Conservation (phyloP, 495 filamentous ascomycete genomes). For the Mytilinidion resinicola region DNA sequence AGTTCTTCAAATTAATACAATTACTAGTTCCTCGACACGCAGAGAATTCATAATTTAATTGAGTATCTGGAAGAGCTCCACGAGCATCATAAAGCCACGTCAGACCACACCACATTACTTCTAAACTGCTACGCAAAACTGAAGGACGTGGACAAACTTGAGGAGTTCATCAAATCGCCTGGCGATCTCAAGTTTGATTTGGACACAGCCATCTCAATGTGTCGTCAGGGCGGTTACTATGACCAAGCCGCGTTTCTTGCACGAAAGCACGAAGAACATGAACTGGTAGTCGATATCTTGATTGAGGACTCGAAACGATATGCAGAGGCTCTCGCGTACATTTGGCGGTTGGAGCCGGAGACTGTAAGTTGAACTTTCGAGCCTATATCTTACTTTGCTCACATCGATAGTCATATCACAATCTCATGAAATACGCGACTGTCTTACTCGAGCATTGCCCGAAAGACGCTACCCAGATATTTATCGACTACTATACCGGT, state of each 20-base stretch:
- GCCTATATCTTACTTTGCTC: slow-evolving; percentile 25
- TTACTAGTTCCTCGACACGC: slow-evolving; percentile 78
- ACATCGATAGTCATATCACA: slow-evolving; percentile 63
- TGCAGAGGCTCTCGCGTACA: slow-evolving; percentile 80
- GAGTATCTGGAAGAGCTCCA: slow-evolving; percentile 96
- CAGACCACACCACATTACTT: slow-evolving; percentile 92
- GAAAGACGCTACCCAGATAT: slow-evolving; percentile 69
- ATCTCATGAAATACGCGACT: slow-evolving; percentile 90
- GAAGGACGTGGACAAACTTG: slow-evolving; percentile 90
- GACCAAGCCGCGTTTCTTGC: slow-evolving; percentile 95
- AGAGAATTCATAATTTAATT: slow-evolving; percentile 93
- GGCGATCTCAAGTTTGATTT: slow-evolving; percentile 94
- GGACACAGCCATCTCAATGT: slow-evolving; percentile 96
- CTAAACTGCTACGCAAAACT: slow-evolving; percentile 97
- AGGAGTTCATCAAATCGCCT: slow-evolving; percentile 92
- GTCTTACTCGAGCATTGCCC: slow-evolving; percentile 83
- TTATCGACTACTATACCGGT: slow-evolving; percentile 90
- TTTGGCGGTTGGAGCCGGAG: slow-evolving; percentile 81
- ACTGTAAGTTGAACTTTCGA: slow-evolving; percentile 45
- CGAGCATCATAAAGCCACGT: slow-evolving; percentile 85
- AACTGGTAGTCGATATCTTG: slow-evolving; percentile 87
- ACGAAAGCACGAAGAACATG: slow-evolving; percentile 87
- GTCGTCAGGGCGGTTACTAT: slow-evolving; percentile 93
- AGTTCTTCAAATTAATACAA: slow-evolving; percentile 19
- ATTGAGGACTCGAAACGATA: slow-evolving; percentile 92